These are phyloP conservation scores for Calycina herbarum DNA, from an alignment of 2,329 filamentous ascomycete genomes.

Conservation along the genomic window DNA sequence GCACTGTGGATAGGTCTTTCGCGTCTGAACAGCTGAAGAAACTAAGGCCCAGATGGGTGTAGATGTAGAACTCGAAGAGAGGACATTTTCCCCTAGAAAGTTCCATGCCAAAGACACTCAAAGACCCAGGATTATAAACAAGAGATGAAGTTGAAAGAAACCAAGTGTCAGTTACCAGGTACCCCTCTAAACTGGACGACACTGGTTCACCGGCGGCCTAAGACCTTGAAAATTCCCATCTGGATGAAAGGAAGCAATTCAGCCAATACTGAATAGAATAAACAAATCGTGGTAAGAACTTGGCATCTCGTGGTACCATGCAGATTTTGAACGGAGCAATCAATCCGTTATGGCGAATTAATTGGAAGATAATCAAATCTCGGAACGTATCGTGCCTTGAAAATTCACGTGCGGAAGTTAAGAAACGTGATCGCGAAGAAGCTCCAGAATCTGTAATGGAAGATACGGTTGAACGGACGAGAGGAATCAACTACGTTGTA, in stretches of 20 bases:
- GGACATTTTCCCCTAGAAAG: too few relatives aligned
- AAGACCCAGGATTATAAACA: too few relatives aligned
- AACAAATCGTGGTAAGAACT: background rate
- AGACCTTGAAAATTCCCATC: background rate
- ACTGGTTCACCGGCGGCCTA: background rate
- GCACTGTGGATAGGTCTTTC: too few relatives aligned
- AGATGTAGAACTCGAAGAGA: too few relatives aligned
- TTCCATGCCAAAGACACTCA: too few relatives aligned
- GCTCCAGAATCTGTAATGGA: too few relatives aligned
- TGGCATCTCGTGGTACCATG: background rate
- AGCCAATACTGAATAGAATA: background rate
- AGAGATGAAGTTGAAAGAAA: too few relatives aligned
- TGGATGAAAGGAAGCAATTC: constrained; percentile 1
- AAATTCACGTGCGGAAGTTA: background rate
- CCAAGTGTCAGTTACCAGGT: background rate
- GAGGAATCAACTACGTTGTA: background rate
- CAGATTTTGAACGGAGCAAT: background rate
- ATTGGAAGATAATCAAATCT: background rate
- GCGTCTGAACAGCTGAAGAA: too few relatives aligned
- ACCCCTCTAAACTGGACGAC: background rate
- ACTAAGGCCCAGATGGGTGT: too few relatives aligned
- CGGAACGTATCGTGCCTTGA: background rate
- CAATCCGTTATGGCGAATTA: background rate
- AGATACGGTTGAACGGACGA: too few relatives aligned
- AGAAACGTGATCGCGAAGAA: too few relatives aligned